A percentile compares a stretch with the other conserved stretches of the same genome.
Conservation (phyloP, 2,329 filamentous ascomycete genomes). For the Incumbomyces lentus region DNA sequence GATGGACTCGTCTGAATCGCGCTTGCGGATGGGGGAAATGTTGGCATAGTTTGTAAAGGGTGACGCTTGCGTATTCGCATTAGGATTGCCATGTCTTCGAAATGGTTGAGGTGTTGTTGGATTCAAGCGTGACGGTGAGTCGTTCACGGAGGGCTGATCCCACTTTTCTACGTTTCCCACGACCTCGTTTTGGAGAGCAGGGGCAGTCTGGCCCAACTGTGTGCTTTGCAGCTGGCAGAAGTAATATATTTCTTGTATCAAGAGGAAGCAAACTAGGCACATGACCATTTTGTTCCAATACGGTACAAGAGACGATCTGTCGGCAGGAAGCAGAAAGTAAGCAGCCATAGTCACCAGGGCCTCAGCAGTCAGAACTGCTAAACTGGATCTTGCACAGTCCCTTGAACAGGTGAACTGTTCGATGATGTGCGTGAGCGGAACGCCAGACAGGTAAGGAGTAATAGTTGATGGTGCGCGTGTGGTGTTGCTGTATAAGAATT, state of each 20-base stretch:
- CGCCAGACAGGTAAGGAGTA: constrained; percentile 8
- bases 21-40: not conserved
- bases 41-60: not conserved
- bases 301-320: constrained; percentile 3
- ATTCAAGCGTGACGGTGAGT: too few relatives aligned
- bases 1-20: constrained; percentile 13
- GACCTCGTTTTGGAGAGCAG: not conserved
- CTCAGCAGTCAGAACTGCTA: constrained; percentile 10
- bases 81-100: not conserved
- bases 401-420: constrained; percentile 2
- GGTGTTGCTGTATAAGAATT: not conserved
- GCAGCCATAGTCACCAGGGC: constrained; percentile 8
- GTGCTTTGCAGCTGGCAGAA: not conserved
- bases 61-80: not conserved
- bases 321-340: constrained; percentile 7
- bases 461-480: constrained; percentile 1
- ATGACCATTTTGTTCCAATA: constrained; percentile 18
- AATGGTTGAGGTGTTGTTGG: not conserved
- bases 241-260: constrained; percentile 12
- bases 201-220: not conserved
- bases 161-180: not conserved
- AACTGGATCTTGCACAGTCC: not conserved
- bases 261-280: constrained; percentile 11
- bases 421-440: constrained; percentile 12
- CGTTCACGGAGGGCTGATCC: not conserved